Base-by-base conservation (phyloP, 2,329 filamentous ascomycete species). In the Ophiostoma ips region DNA sequence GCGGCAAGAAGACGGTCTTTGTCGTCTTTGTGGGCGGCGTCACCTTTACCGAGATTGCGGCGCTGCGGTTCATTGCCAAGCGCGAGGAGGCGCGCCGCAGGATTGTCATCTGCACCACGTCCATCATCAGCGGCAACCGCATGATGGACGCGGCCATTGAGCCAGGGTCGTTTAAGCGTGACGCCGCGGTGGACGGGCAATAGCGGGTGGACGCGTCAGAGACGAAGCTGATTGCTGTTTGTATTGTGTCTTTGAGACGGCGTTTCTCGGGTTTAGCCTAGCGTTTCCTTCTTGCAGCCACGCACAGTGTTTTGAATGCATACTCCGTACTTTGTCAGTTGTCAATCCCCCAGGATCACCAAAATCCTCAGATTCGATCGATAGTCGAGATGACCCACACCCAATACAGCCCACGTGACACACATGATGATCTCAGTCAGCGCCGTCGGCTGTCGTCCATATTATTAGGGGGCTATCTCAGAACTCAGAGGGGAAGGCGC, bases 1-100 rank as follows among this genome's bases (percentile, higher is more conserved):
- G 77, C 15, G 78, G 78, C 47, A 81, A 81, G 63, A 94, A 95
- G 70, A 90, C 85, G 0, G 83, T 94, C 1, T 86, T 95, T 61
- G 82, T 98, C n/a, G 94, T 96, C 58, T 96, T 96, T 66, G 70
- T 98, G 16, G 92, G 92, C n/a, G 94, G 92, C 2, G 85, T 98
- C 50, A 95, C 88, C 0, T 95, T 94, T 62, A 90, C 92, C 0
- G 92, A 98, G 66, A 90, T 98, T 63, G 88, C 94, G 37, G 92
- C 94, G 18, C 64, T 98, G 62, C 76, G 94, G 50, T 96, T 95
- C 62, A 83, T 98, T 57, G 87, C 85, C 5, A n/a, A 24, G 30
- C 55, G 24, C 3, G 37, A 34, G 10, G 38, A 43, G 38, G 55
- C 45, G 2, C 56, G 54, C 21, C 45, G 85, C 63, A 86, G 86